Percentiles rank a stretch among this genome's conserved stretches.
These are phyloP conservation scores for Pseudocercospora fuligena DNA, from an alignment of 2,329 filamentous ascomycete species.

Conservation along the genomic window DNA sequence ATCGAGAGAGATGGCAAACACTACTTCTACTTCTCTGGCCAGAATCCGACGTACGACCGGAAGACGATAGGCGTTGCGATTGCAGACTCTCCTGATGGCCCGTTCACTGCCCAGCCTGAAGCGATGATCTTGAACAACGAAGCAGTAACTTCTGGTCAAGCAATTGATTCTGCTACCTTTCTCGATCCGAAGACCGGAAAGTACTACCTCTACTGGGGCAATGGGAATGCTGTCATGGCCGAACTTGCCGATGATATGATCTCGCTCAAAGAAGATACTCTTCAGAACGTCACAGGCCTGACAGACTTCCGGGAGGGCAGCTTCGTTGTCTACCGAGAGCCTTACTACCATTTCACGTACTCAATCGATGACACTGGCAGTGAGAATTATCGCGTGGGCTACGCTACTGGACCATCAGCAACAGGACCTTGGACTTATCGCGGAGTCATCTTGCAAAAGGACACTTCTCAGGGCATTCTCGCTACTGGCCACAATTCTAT, in stretches of 20 bases:
- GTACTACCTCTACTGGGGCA: conserved; percentile 42
- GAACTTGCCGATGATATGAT: conserved; percentile 55
- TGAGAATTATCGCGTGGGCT: conserved; percentile 54
- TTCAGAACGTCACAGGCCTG: conserved; percentile 44
- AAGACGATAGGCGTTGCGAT: conserved; percentile 39
- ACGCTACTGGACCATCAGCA: conserved; percentile 48
- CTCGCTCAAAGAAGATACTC: conserved; percentile 48
- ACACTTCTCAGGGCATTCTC: conserved; percentile 49
- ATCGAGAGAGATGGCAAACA: conserved; percentile 33
- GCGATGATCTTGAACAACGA: conserved; percentile 39
- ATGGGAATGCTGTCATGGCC: conserved; percentile 49
- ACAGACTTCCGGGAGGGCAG: conserved; percentile 50
- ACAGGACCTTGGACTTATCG: conserved; percentile 53
- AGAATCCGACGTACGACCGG: conserved; percentile 36
- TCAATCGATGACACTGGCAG: conserved; percentile 55
- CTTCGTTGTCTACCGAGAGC: conserved; percentile 53
- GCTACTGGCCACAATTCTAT: conserved; percentile 55
- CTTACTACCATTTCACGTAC: conserved; percentile 56
- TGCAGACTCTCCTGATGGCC: conserved; percentile 33
- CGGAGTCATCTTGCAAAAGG: conserved; percentile 52
- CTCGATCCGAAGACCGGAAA: conserved; percentile 33
- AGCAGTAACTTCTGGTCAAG: conserved; percentile 32
- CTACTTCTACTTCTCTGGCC: conserved; percentile 41
- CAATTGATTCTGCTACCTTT: conserved; percentile 37
- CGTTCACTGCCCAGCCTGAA: conserved; percentile 33